phyloP scores from a whole-genome alignment of 768 basidiomycete species.

The Calocybe cyanea region DNA sequence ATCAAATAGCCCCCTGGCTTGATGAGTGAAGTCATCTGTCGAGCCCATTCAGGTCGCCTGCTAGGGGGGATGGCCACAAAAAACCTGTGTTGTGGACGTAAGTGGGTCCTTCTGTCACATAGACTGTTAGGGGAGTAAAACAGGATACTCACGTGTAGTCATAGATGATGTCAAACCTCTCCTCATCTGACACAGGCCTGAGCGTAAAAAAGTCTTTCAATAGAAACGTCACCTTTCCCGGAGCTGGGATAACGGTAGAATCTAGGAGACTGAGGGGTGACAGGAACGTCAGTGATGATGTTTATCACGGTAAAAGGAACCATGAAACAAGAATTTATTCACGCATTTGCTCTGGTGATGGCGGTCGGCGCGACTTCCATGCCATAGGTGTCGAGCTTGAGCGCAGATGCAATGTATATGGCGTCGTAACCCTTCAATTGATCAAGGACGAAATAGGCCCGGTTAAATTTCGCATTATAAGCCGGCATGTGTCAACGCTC shows the following conservation, averaged over 20 bases:
- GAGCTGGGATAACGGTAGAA: slow-evolving; percentile 9
- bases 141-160: slow-evolving; percentile 57
- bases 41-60: slow-evolving; percentile 52
- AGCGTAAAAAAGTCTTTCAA: slow-evolving; percentile 54
- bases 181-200: slow-evolving; percentile 24
- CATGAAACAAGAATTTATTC: neutral
- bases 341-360: slow-evolving; percentile 42
- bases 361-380: slow-evolving; percentile 59
- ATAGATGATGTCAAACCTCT: slow-evolving; percentile 53
- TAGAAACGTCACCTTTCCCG: slow-evolving; percentile 35
- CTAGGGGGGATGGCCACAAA: slow-evolving; percentile 68
- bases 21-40: slow-evolving; percentile 49
- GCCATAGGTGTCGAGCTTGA: slow-evolving; percentile 47
- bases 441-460: too few species aligned
- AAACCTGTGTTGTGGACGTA: slow-evolving; percentile 38
- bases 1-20: slow-evolving; percentile 64
- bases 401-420: slow-evolving; percentile 43
- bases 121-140: neutral
- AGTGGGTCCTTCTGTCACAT: neutral
- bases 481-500: slow-evolving; percentile 5
- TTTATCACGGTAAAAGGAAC: neutral
- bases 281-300: neutral
- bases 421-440: slow-evolving; percentile 67
- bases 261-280: neutral
- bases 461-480: too few species aligned